phyloP scores from a whole-genome alignment of 2,329 filamentous ascomycete genomes.

The Incumbomyces delicatus region DNA sequence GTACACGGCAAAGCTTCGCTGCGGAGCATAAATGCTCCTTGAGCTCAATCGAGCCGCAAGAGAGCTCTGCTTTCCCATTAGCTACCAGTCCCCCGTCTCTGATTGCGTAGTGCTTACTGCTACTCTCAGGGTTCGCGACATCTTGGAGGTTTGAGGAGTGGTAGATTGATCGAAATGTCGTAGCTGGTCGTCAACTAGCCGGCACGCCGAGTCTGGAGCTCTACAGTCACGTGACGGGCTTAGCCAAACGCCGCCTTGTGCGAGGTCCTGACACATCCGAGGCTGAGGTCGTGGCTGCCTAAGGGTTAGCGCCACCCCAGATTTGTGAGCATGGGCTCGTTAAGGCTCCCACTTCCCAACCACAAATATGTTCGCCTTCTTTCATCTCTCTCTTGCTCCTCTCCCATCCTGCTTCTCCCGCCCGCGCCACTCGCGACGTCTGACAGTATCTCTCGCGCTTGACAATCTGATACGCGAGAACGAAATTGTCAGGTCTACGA shows the following conservation, averaged over 20 bases:
- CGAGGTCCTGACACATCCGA: no score
- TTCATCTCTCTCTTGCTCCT: no score
- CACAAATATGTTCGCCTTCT: slow-evolving; percentile 1
- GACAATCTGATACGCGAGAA: background rate
- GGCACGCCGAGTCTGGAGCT: no score
- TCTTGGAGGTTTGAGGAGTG: slow-evolving; percentile 21
- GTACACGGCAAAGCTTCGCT: slow-evolving; percentile 52
- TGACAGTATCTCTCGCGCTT: slow-evolving; percentile 21
- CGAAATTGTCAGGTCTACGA: slow-evolving; percentile 22
- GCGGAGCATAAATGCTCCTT: slow-evolving; percentile 33
- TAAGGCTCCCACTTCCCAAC: background rate
- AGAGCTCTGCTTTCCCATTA: slow-evolving; percentile 43
- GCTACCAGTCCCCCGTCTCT: slow-evolving; percentile 3
- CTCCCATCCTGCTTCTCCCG: slow-evolving; percentile 9
- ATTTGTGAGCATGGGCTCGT: background rate
- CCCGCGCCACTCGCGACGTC: background rate
- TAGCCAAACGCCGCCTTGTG: no score
- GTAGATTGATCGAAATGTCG: background rate
- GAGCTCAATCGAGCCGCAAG: slow-evolving; percentile 47
- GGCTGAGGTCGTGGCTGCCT: no score
- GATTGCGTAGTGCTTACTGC: slow-evolving; percentile 38
- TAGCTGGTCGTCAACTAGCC: background rate
- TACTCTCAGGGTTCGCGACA: slow-evolving; percentile 52
- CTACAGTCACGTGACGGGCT: no score
- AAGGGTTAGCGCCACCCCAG: background rate